Base-by-base conservation (phyloP, 2,329 filamentous ascomycete genomes). In the Aspergillus calidoustus region DNA sequence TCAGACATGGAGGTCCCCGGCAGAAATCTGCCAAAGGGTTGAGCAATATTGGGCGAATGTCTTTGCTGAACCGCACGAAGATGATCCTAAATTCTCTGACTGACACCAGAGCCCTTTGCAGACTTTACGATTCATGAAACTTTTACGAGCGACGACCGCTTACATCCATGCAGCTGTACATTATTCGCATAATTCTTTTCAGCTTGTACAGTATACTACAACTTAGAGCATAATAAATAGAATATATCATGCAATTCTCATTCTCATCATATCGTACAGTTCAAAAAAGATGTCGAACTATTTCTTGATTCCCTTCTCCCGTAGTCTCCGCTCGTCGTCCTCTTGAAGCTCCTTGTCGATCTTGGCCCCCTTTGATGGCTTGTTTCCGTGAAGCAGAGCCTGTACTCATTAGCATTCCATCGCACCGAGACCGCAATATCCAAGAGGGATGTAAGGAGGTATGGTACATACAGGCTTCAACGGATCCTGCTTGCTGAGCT, bases 321-420 rank as follows among this genome's bases (percentile, higher is more conserved):
- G 70, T 48, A 83, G 59, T 44, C 76, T 74, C 68, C 75, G 73
- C 64, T 80, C 79, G 64, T 82, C 80, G 3, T 81, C 79, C 13
- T 72, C 69, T 66, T 77, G 68, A 19, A 82, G 69, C 54, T 80
- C 76, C 31, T 76, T 77, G 64, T 83, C 81, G 59, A 83, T 76
- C 72, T 81, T 64, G 13, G 81, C 80, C 19, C 81, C 81, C 64
- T 76, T 78, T 7, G 79, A 81, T 6, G 81, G 81, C 48, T 77
- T 66, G 62, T 82, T 79, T 55, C 81, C 81, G 60, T 83, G 81
- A 58, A 79, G 58, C 59, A 63, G 73, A 4, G 81, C 81, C 80
- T 82, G 38, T 8, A 64, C 5, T 31, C 7, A 31, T 69, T 54
- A 72, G 65, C 23, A 46, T 38, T 44, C 48, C n/a, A 17, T 4